phyloP scores from a whole-genome alignment of 1,284 basidiomycete genomes.

The Leccinum huronense region DNA sequence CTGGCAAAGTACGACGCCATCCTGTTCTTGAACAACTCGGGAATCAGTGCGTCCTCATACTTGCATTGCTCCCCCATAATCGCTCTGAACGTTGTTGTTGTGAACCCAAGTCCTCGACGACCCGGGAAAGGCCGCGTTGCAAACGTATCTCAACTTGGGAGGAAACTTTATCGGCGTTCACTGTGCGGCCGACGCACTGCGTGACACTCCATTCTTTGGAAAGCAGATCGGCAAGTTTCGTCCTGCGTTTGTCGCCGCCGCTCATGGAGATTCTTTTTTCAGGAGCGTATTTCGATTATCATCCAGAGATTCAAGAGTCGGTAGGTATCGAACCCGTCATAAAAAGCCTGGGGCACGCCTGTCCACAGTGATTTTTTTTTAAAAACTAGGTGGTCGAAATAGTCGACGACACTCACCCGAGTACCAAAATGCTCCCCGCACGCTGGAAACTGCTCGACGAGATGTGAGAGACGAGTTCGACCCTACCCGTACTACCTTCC shows the following conservation, averaged over 20 bases:
- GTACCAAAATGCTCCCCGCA: conserved; percentile 54
- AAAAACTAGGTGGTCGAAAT: conserved; percentile 49
- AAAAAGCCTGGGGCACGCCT: not conserved
- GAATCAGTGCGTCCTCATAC: conserved; percentile 44
- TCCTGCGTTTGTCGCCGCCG: not conserved
- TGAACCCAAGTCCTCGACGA: conserved; percentile 51
- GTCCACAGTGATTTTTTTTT: not conserved
- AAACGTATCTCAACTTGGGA: conserved; percentile 60
- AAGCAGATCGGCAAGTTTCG: conserved; percentile 37
- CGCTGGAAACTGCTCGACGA: conserved; percentile 55
- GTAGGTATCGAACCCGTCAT: conserved; percentile 28
- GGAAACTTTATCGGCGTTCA: conserved; percentile 73
- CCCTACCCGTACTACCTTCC: not conserved
- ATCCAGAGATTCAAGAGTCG: conserved; percentile 58
- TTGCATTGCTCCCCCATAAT: no score
- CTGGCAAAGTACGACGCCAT: conserved; percentile 54
- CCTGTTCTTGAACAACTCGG: conserved; percentile 63
- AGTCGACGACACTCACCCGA: conserved; percentile 53
- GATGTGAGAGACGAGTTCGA: conserved; percentile 35
- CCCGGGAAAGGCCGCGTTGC: conserved; percentile 53
- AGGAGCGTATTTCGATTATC: conserved; percentile 66
- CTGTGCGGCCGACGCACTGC: conserved; percentile 66
- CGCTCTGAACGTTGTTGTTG: no score
- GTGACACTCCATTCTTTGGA: conserved; percentile 64
- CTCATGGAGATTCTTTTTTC: conserved; percentile 29